Percentiles rank a stretch among this genome's conserved stretches.
These are phyloP conservation scores for Wickerhamiella shivajii DNA, from an alignment of 805 yeast species.

Conservation along the genomic window DNA sequence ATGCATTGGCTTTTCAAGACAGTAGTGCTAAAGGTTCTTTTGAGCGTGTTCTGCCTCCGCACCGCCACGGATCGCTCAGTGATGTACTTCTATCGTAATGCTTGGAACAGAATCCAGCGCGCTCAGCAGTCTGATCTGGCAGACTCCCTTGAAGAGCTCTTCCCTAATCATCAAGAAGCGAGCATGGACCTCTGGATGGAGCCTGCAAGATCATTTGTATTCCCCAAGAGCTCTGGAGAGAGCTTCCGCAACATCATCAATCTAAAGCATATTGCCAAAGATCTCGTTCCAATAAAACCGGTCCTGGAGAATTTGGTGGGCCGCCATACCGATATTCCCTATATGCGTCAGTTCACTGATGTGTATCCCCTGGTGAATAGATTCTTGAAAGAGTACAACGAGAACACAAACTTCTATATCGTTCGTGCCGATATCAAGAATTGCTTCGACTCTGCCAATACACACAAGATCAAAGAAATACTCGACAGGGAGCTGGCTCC, in stretches of 20 bases:
- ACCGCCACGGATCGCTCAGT: no score
- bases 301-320: constrained; percentile 29
- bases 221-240: constrained; percentile 14
- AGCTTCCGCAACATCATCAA: constrained; percentile 12
- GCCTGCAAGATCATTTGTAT: constrained; percentile 6
- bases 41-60: background rate
- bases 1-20: constrained; percentile 42
- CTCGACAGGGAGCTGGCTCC: constrained; percentile 3
- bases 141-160: no score
- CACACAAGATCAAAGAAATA: constrained; percentile 8
- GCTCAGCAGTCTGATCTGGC: no score
- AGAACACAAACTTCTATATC: constrained; percentile 30
- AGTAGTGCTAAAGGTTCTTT: constrained; percentile 24
- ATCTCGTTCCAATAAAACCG: constrained; percentile 12
- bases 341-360: constrained; percentile 29
- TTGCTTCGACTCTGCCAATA: constrained; percentile 56
- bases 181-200: background rate
- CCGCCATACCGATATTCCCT: constrained; percentile 14
- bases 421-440: constrained; percentile 63
- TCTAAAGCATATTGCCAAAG: constrained; percentile 12
- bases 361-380: constrained; percentile 19
- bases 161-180: no score
- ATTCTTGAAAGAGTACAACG: constrained; percentile 25
- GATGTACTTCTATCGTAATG: no score
- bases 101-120: no score